Percentiles rank a stretch among this genome's conserved stretches.
These are phyloP conservation scores for Elsinoe perseae DNA, from an alignment of 2,329 filamentous ascomycete genomes.

Conservation along the genomic window DNA sequence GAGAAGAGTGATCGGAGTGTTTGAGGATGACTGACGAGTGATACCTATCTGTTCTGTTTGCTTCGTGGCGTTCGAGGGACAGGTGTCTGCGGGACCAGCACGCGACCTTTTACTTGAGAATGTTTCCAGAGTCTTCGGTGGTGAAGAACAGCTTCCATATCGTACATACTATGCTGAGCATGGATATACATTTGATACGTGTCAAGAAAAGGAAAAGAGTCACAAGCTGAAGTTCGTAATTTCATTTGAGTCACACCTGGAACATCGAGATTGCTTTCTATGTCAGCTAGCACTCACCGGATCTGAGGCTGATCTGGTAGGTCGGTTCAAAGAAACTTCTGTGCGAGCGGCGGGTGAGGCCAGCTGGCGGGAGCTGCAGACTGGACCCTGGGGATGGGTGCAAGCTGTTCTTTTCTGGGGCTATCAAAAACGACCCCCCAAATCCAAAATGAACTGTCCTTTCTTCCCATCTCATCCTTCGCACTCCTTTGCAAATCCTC, in stretches of 20 bases:
- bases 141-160: neutral
- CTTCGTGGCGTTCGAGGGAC: neutral
- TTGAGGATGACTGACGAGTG: neutral
- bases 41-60: neutral
- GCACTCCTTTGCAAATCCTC: neutral
- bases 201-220: neutral
- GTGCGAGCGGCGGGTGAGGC: neutral
- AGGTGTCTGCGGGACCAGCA: conserved; percentile 10
- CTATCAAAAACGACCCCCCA: conserved; percentile 1
- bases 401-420: neutral
- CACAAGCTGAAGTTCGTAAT: neutral
- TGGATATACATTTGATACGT: neutral
- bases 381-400: neutral
- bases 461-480: conserved; percentile 1
- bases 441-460: conserved; percentile 1
- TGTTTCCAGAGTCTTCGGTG: neutral
- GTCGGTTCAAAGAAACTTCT: neutral
- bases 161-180: neutral
- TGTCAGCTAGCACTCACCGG: neutral
- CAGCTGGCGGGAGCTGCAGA: neutral
- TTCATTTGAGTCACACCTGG: conserved; percentile 2
- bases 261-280: neutral
- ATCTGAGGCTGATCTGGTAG: neutral
- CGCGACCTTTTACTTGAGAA: neutral
- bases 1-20: neutral